Conservation (phyloP, 2,329 filamentous ascomycete genomes). For the Fusarium tanahbumbuense region DNA sequence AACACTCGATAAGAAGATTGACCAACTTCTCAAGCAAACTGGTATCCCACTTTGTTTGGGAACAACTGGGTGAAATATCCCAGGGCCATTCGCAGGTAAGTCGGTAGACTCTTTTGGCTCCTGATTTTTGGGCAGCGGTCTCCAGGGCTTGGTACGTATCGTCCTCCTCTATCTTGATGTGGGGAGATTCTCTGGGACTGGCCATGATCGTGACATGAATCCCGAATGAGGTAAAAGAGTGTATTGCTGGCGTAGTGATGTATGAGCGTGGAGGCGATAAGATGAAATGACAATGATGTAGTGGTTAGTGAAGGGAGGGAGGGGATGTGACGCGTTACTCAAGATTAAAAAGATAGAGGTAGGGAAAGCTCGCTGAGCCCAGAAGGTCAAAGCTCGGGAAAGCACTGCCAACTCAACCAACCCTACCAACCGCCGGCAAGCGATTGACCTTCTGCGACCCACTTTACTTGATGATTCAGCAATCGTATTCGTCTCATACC, state of each 20-base stretch:
- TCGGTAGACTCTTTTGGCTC: neutral
- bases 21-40: neutral
- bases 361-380: neutral
- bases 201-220: neutral
- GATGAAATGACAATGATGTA: neutral
- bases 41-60: neutral
- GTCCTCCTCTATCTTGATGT: neutral
- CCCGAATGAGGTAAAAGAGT: neutral
- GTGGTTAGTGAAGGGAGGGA: neutral
- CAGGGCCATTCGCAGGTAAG: neutral
- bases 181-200: too few relatives aligned
- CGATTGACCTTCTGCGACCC: neutral
- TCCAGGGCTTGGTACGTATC: neutral
- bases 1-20: neutral
- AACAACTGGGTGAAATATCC: neutral
- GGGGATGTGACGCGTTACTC: neutral
- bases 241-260: neutral
- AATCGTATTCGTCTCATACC: neutral
- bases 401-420: too few relatives aligned
- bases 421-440: neutral
- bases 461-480: neutral
- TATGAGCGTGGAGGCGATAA: neutral
- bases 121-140: neutral
- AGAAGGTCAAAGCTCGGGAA: neutral
- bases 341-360: neutral